Conservation (phyloP, 2,329 filamentous ascomycete genomes). For the Phaeosphaeriaceae sp. region DNA sequence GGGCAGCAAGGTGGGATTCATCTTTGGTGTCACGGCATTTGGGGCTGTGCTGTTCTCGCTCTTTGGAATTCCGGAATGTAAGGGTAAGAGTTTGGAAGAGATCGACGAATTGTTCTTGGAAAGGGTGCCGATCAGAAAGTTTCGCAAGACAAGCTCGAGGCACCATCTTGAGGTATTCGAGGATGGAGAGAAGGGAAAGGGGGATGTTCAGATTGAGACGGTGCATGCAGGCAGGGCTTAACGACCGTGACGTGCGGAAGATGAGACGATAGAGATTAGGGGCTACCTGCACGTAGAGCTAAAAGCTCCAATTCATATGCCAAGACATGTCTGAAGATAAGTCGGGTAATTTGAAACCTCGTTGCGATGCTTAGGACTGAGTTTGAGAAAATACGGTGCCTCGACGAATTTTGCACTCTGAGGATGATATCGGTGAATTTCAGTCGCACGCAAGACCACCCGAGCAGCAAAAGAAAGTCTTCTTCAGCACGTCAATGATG, state of each 20-base stretch:
- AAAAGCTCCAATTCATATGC: too few species aligned
- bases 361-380: too few species aligned
- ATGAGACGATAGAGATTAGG: neutral
- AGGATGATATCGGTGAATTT: too few species aligned
- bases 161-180: neutral
- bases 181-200: neutral
- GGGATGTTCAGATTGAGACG: neutral
- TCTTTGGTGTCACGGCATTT: neutral
- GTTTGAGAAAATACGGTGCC: too few species aligned
- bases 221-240: neutral
- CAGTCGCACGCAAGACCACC: too few species aligned
- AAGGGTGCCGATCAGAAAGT: neutral
- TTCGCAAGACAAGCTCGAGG: neutral
- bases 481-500: neutral
- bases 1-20: neutral
- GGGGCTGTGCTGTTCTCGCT: neutral
- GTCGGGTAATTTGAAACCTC: too few species aligned
- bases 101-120: neutral
- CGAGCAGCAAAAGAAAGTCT: neutral
- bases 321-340: too few species aligned
- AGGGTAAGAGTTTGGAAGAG: neutral
- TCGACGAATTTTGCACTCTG: too few species aligned
- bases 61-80: neutral
- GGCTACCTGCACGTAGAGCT: neutral
- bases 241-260: neutral